phyloP scores from a whole-genome alignment of 1,139 yeast genomes.

The Yueomyces sp. region DNA sequence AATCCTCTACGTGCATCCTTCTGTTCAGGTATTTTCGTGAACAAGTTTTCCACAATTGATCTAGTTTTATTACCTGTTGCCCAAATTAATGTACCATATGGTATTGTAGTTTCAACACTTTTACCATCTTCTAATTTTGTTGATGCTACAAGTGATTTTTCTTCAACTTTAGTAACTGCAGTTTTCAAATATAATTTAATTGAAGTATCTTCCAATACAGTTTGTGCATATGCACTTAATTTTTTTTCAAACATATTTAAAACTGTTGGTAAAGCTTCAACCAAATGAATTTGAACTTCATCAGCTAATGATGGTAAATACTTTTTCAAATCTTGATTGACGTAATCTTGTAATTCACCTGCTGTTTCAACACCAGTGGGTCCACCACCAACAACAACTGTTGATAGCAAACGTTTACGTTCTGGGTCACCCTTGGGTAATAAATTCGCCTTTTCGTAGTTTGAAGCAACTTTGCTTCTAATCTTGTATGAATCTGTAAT shows the following conservation, averaged over 20 bases:
- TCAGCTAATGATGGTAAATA: constrained; percentile 80
- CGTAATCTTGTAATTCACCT: constrained; percentile 85
- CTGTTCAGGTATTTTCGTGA: constrained; percentile 72
- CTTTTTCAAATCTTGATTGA: constrained; percentile 76
- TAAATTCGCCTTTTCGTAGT: constrained; percentile 62
- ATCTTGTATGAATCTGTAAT: constrained; percentile 70
- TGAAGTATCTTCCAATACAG: constrained; percentile 62
- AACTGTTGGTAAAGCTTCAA: constrained; percentile 85
- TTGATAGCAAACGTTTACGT: constrained; percentile 58
- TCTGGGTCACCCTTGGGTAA: constrained; percentile 66
- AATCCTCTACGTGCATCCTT: constrained; percentile 80
- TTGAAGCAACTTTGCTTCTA: constrained; percentile 62
- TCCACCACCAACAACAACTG: constrained; percentile 86
- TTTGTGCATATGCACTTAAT: constrained; percentile 76
- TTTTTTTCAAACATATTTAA: constrained; percentile 78
- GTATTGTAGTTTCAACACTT: constrained; percentile 44
- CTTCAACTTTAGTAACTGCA: constrained; percentile 77
- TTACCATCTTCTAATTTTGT: constrained; percentile 54
- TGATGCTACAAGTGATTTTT: constrained; percentile 56
- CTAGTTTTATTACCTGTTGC: constrained; percentile 96
- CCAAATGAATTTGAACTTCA: constrained; percentile 72
- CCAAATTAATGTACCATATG: constrained; percentile 93
- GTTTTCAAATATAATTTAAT: constrained; percentile 74
- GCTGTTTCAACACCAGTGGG: constrained; percentile 89
- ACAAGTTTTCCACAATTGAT: constrained; percentile 56